Evolutionary conservation across 2,329 filamentous ascomycete species (phyloP).

Genomic region (Keithomyces neogunnii): DNA sequence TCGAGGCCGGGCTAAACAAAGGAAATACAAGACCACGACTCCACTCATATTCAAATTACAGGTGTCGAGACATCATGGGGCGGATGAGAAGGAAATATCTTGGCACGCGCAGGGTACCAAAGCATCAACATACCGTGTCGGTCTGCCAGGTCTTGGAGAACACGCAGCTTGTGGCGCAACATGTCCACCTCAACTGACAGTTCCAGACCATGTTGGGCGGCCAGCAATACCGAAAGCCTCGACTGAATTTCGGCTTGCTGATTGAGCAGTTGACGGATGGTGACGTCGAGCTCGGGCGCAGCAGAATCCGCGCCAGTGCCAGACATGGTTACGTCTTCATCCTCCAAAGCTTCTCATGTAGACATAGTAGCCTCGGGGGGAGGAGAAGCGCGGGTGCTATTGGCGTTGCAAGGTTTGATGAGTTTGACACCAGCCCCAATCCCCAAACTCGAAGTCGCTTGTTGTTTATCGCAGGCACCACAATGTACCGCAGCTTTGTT

Average conservation of each 20-base stretch:
- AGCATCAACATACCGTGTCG: conserved; percentile 34
- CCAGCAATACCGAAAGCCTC: conserved; percentile 38
- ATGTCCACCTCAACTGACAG: conserved; percentile 42
- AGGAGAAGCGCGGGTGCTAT: not conserved
- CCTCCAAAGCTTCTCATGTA: conserved; percentile 4
- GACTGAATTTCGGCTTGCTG: conserved; percentile 47
- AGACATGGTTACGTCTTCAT: conserved; percentile 8
- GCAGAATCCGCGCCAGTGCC: conserved; percentile 5
- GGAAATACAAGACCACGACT: not conserved
- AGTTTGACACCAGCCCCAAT: not conserved
- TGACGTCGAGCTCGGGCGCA: conserved; percentile 18
- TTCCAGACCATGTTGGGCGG: conserved; percentile 38
- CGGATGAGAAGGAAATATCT: not conserved
- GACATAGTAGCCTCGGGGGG: conserved; percentile 2
- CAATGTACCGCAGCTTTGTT: not conserved
- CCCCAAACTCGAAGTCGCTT: not conserved
- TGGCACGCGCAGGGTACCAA: not conserved
- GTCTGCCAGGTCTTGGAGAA: conserved; percentile 39
- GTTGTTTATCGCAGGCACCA: not conserved
- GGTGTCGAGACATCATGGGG: not conserved
- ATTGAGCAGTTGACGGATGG: conserved; percentile 33
- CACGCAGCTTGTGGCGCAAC: conserved; percentile 46
- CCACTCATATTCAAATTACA: not conserved
- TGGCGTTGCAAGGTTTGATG: not conserved
- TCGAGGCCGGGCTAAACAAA: not conserved